Conservation (phyloP, 257 asterid genomes). For the Solanum pennellii region DNA sequence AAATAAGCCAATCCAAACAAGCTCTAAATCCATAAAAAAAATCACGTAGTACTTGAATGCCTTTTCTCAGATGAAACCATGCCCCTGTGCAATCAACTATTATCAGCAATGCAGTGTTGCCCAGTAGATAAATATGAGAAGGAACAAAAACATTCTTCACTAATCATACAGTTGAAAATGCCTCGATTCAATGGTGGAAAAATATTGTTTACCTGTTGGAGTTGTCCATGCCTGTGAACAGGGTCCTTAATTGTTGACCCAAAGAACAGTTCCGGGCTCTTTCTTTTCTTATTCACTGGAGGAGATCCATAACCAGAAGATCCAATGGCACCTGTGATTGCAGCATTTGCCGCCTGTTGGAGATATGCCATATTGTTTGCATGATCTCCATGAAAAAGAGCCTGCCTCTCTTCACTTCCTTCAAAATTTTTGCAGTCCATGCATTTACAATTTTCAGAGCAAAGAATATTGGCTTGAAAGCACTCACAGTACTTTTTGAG, state of each 20-base stretch:
- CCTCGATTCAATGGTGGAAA: slow-evolving; percentile 1
- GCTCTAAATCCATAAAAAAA: background rate
- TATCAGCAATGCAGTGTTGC: background rate
- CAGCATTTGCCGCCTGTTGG: slow-evolving; percentile 97
- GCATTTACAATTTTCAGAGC: slow-evolving; percentile 91
- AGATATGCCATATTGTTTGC: slow-evolving; percentile 51
- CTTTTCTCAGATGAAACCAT: background rate
- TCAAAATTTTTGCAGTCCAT: slow-evolving; percentile 90
- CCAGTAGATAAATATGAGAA: background rate
- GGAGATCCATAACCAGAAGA: slow-evolving; percentile 85
- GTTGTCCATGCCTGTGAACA: slow-evolving; percentile 40
- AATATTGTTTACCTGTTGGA: slow-evolving; percentile 48
- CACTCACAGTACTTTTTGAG: slow-evolving; percentile 94
- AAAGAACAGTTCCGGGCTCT: slow-evolving; percentile 57
- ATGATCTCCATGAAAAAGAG: slow-evolving; percentile 77
- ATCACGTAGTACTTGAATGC: background rate
- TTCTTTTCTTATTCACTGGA: slow-evolving; percentile 66
- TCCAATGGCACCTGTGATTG: slow-evolving; percentile 87
- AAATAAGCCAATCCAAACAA: background rate
- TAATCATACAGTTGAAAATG: slow-evolving; percentile 1
- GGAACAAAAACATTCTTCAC: background rate
- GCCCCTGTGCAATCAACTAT: background rate
- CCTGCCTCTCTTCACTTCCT: slow-evolving; percentile 89
- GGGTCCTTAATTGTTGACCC: slow-evolving; percentile 50
- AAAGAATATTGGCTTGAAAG: slow-evolving; percentile 89